Conservation (phyloP, 148 eudicot genomes). For the Limonium bicolor region DNA sequence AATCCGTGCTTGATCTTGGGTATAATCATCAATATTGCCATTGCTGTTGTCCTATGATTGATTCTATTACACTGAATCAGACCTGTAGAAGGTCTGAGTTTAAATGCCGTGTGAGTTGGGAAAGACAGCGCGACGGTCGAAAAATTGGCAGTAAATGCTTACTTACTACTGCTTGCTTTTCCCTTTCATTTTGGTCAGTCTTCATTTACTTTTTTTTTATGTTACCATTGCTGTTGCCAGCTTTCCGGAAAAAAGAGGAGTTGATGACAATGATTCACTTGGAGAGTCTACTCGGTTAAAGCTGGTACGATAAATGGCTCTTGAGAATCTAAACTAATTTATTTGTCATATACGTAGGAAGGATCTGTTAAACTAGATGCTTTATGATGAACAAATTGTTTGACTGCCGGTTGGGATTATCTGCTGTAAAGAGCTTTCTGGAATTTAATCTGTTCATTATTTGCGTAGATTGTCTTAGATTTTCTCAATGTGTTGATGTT, state of each 20-base stretch:
- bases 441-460: too few species aligned
- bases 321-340: background rate
- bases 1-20: too few species aligned
- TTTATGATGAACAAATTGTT: too few species aligned
- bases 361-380: background rate
- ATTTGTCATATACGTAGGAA: background rate
- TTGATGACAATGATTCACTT: conserved; percentile 20
- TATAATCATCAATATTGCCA: too few species aligned
- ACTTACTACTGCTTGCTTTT: background rate
- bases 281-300: conserved; percentile 27
- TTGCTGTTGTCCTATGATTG: background rate
- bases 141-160: background rate
- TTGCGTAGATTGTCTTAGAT: too few species aligned
- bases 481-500: background rate
- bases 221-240: conserved; percentile 19
- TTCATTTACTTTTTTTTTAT: background rate
- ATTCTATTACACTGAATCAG: background rate
- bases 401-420: too few species aligned
- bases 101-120: background rate
- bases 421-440: too few species aligned
- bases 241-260: conserved; percentile 36
- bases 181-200: background rate
- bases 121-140: background rate
- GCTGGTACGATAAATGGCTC: conserved; percentile 21
- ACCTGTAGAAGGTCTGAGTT: background rate